These are phyloP conservation scores for Fusarium pseudocircinatum DNA, from an alignment of 2,329 filamentous ascomycete species.

Conservation along the genomic window DNA sequence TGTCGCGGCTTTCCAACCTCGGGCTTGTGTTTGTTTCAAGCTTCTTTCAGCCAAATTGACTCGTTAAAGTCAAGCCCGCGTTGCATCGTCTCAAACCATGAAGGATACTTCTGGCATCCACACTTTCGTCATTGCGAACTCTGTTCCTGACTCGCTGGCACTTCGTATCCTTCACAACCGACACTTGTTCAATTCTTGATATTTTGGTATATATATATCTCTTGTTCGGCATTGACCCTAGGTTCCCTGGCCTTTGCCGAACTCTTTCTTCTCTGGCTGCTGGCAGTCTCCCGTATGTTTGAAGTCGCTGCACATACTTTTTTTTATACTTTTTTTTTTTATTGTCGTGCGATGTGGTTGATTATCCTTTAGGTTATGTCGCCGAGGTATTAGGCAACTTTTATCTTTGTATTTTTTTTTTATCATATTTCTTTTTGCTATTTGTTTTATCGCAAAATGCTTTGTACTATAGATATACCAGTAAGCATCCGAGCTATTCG, in stretches of 20 bases:
- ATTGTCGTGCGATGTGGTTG: not conserved
- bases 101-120: not conserved
- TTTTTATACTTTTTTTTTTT: not conserved
- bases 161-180: not conserved
- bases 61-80: not conserved
- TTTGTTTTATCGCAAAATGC: not conserved
- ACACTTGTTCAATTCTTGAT: not conserved
- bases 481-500: constrained; percentile 18
- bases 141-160: constrained; percentile 13
- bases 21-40: not conserved
- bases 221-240: not conserved
- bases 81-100: constrained; percentile 12
- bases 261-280: constrained; percentile 17
- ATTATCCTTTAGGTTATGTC: not conserved
- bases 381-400: not conserved
- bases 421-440: not conserved
- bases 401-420: not conserved
- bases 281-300: constrained; percentile 19
- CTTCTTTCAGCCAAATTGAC: constrained; percentile 8
- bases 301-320: constrained; percentile 1
- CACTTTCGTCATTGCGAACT: not conserved
- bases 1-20: not conserved
- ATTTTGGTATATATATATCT: not conserved
- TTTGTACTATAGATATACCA: constrained; percentile 38
- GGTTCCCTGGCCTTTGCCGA: not conserved